Conservation (phyloP, 768 basidiomycete genomes). For the Termitomyces sp. region DNA sequence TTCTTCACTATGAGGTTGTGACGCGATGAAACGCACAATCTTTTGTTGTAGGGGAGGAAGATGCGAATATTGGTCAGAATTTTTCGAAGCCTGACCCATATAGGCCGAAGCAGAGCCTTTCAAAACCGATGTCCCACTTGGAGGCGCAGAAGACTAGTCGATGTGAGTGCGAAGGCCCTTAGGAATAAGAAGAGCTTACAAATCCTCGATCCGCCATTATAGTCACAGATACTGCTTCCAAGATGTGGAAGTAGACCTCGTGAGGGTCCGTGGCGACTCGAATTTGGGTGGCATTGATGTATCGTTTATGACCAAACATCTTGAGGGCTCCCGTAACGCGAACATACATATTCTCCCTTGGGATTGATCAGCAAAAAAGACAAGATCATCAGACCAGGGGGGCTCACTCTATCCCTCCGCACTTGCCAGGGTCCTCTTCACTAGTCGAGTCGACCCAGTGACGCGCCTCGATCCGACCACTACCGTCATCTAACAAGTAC, state of each 20-base stretch:
- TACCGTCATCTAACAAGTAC: constrained; percentile 83
- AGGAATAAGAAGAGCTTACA: constrained; percentile 30
- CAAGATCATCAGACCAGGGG: neutral
- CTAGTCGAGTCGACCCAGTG: constrained; percentile 73
- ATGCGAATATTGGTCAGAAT: constrained; percentile 43
- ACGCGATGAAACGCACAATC: constrained; percentile 63
- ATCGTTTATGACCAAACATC: constrained; percentile 72
- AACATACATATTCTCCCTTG: constrained; percentile 72
- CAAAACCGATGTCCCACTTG: constrained; percentile 16
- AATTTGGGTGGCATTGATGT: constrained; percentile 75
- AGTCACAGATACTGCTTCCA: constrained; percentile 69
- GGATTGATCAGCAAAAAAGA: neutral
- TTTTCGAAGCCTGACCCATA: constrained; percentile 23
- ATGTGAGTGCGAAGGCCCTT: neutral
- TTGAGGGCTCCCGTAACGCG: constrained; percentile 81
- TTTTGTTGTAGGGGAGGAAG: constrained; percentile 54
- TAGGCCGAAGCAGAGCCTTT: constrained; percentile 33
- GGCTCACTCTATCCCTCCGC: constrained; percentile 40
- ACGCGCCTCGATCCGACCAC: constrained; percentile 69
- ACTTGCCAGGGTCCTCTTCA: constrained; percentile 48
- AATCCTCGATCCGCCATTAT: constrained; percentile 62
- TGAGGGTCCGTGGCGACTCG: constrained; percentile 61
- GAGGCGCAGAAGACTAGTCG: constrained; percentile 26
- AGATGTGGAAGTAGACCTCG: constrained; percentile 77
- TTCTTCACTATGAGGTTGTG: constrained; percentile 41